phyloP scores from a whole-genome alignment of 805 yeast genomes.

The Yamadazyma takamatsuzukensis region DNA sequence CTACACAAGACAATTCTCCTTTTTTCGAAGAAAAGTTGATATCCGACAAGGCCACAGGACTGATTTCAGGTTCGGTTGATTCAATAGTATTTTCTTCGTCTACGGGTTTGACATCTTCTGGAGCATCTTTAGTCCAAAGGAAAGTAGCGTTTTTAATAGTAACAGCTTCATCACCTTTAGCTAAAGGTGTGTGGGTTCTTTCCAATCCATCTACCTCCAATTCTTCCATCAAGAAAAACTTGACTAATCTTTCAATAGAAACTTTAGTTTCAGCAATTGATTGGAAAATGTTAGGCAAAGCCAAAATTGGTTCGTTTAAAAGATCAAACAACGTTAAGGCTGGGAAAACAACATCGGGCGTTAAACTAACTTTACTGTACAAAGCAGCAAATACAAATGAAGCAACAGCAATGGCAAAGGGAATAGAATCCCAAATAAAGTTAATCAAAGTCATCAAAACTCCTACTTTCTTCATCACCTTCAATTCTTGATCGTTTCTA shows the following conservation, averaged over 20 bases:
- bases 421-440: constrained; percentile 37
- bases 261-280: constrained; percentile 27
- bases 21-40: constrained; percentile 30
- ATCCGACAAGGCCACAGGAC: constrained; percentile 26
- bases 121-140: constrained; percentile 19
- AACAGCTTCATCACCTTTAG: constrained; percentile 23
- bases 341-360: constrained; percentile 39
- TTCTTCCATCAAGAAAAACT: constrained; percentile 32
- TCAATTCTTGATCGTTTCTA: constrained; percentile 34
- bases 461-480: constrained; percentile 25
- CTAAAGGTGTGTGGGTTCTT: constrained; percentile 13
- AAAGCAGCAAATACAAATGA: constrained; percentile 26
- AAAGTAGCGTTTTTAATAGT: constrained; percentile 27
- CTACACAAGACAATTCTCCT: constrained; percentile 38
- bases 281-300: constrained; percentile 29
- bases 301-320: constrained; percentile 31
- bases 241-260: constrained; percentile 29
- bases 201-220: constrained; percentile 22
- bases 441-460: constrained; percentile 27
- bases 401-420: constrained; percentile 33
- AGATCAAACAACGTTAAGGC: constrained; percentile 35
- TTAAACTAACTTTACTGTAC: constrained; percentile 21
- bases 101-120: constrained; percentile 5
- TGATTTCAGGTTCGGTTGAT: constrained; percentile 9
- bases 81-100: constrained; percentile 19